Percentiles rank a stretch among this genome's conserved stretches.
phyloP scores from a whole-genome alignment of 345 rosid species.

The Citropsis articulata region DNA sequence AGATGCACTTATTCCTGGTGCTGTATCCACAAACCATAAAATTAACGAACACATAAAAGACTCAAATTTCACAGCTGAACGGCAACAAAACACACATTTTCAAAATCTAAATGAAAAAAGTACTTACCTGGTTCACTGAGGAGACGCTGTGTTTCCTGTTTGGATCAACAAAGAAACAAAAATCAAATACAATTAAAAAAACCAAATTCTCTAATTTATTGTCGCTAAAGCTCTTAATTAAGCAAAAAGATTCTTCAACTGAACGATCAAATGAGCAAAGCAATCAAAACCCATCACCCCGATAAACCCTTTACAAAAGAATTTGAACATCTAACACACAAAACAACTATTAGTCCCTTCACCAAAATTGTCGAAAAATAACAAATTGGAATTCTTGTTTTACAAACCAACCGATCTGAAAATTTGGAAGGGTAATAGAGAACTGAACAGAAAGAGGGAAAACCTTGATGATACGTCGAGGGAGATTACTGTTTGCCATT shows the following conservation, averaged over 20 bases:
- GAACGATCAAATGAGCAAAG: not conserved
- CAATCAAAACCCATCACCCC: not conserved
- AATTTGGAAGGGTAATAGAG: constrained; percentile 21
- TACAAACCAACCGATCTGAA: constrained; percentile 4
- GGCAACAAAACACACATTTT: not conserved
- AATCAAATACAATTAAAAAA: not conserved
- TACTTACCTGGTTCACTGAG: constrained; percentile 93
- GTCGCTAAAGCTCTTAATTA: not conserved
- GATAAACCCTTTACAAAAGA: not conserved
- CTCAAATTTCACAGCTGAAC: not conserved
- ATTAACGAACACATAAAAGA: constrained; percentile 15
- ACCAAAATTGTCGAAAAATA: not conserved
- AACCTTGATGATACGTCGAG: constrained; percentile 97
- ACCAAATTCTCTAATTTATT: not conserved
- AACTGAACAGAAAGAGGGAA: constrained; percentile 10
- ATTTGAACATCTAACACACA: not conserved
- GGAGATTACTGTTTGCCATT: constrained; percentile 95
- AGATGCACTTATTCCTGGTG: constrained; percentile 97
- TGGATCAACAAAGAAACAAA: constrained; percentile 15
- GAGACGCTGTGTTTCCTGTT: constrained; percentile 96
- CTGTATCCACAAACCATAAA: constrained; percentile 40
- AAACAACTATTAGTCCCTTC: not conserved
- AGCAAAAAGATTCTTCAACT: constrained; percentile 5
- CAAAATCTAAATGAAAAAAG: not conserved
- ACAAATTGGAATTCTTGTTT: not conserved